Conservation (phyloP, 2,329 filamentous ascomycete species). For the Onygenales sp. region DNA sequence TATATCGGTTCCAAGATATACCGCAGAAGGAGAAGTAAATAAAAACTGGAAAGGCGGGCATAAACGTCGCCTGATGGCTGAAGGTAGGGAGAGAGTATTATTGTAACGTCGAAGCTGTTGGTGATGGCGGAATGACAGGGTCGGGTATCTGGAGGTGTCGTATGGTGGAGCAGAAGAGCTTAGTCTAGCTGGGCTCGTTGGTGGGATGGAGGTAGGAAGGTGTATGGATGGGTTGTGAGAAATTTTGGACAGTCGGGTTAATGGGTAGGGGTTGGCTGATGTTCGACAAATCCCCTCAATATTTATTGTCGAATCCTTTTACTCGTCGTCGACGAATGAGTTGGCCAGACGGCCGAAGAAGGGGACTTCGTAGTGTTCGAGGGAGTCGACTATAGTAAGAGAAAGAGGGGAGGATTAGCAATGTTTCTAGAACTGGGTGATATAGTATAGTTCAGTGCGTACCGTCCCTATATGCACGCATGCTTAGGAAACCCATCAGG, state of each 20-base stretch:
- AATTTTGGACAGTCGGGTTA: neutral
- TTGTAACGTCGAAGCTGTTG: no score
- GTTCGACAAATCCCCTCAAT: neutral
- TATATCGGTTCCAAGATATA: no score
- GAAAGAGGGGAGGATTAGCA: neutral
- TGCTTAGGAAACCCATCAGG: constrained; percentile 65
- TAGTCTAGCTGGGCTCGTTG: no score
- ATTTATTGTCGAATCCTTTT: constrained; percentile 9
- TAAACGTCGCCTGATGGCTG: no score
- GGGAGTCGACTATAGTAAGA: constrained; percentile 44
- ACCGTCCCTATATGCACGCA: constrained; percentile 78
- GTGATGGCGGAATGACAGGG: no score
- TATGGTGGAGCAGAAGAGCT: no score
- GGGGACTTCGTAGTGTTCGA: constrained; percentile 70
- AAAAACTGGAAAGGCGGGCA: no score
- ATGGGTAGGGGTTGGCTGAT: neutral
- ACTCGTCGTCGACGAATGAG: constrained; percentile 84
- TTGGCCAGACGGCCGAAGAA: constrained; percentile 79
- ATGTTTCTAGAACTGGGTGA: neutral
- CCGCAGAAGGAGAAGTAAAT: no score
- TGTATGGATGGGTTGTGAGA: neutral
- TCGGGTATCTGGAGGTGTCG: no score
- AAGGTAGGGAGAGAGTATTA: no score
- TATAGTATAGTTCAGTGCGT: constrained; percentile 25
- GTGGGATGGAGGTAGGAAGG: neutral